Base-by-base conservation (phyloP, 164 flowering plant genomes). In the Tinospora cordifolia region DNA sequence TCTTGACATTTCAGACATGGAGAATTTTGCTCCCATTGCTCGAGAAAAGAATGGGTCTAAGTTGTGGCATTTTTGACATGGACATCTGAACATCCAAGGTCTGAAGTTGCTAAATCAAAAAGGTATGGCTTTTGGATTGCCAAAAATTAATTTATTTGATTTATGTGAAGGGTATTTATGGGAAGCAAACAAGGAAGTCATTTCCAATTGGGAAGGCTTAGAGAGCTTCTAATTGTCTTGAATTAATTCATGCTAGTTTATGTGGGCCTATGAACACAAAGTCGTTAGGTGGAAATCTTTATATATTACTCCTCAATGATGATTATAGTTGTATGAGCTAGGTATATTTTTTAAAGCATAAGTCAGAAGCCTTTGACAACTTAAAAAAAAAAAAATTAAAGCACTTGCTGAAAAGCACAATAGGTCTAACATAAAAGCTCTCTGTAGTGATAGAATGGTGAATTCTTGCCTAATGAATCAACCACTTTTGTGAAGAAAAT, bases 51-150 rank as follows among this genome's bases (percentile, higher is more conserved):
- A 25, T 25, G 27, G 22, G 7, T 40, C 67, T 5, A 6, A 60
- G 24, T 38, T 71, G 9, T 63, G 67, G 74, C 74, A 71, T 63
- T 58, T 70, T 12, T 41, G 1, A 6, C 62, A 59, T 62, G 67
- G 67, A 8, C 73, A 71, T 36, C 51, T 72, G 19, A 0, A 49
- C 36, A 2, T 65, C 6, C 47, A 65, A 26, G 36, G 69, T 3
- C 27, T 64, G 27, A 46, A 65, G 17, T 12, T 67, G 17, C 26
- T 67, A 22, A 22, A 19, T 22, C 44, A 67, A n/a, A 15, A 59
- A 12, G n/a, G n/a, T n/a, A 54, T 69, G 64, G 71, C 58, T 6
- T 15, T 39, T 30, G 64, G 71, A n/a, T 36, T 51, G 27, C 71
- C 71, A 10, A 8, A 4, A 19, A 44, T 67, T 44, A 58, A 21